Conservation (phyloP, 768 basidiomycete genomes). For the Lenzites betulinus region DNA sequence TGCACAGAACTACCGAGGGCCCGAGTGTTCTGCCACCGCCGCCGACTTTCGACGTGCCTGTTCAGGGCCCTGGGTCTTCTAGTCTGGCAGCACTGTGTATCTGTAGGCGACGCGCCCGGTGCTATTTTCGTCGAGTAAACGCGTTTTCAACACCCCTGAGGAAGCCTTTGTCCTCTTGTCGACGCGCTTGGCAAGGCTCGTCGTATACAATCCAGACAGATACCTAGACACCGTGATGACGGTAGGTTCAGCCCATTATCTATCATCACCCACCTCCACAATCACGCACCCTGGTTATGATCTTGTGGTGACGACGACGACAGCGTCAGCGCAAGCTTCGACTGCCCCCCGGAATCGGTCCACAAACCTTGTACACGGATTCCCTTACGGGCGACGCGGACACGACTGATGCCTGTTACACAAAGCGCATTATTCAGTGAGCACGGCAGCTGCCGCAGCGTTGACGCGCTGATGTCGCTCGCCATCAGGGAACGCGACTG, state of each 20-base stretch:
- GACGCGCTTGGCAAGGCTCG: not conserved
- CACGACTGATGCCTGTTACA: not conserved
- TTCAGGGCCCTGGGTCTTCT: not conserved
- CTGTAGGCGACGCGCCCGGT: not conserved
- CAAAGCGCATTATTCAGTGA: conserved; percentile 2
- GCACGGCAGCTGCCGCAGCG: conserved; percentile 7
- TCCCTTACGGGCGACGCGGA: not conserved
- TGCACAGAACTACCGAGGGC: not conserved
- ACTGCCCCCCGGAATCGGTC: not conserved
- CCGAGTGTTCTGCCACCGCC: not conserved
- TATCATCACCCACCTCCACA: conserved; percentile 14
- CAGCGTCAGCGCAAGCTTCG: not conserved
- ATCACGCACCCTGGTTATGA: conserved; percentile 21
- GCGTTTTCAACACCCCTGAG: not conserved
- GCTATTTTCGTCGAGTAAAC: not conserved
- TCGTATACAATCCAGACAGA: not conserved
- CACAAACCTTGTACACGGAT: conserved; percentile 1
- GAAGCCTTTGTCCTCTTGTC: not conserved
- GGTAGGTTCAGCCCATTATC: conserved; percentile 13
- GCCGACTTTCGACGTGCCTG: not conserved
- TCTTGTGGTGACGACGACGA: conserved; percentile 8
- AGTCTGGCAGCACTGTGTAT: not conserved
- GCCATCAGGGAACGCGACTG: not conserved
- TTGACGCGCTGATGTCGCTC: conserved; percentile 9
- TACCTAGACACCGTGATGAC: not conserved